Evolutionary conservation across 2,329 filamentous ascomycete genomes (phyloP).

Genomic region (Hortaea werneckii): DNA sequence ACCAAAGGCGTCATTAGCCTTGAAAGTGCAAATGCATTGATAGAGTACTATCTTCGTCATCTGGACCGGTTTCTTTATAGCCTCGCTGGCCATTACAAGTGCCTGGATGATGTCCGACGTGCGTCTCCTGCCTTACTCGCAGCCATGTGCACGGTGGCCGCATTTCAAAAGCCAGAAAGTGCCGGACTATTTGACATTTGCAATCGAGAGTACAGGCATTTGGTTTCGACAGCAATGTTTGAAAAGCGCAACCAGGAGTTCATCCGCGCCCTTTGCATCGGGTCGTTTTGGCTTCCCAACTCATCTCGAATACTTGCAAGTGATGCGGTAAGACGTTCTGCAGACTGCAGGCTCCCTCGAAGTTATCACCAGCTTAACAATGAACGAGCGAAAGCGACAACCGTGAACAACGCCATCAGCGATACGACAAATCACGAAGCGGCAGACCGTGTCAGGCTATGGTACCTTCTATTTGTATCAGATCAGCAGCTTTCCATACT

Average conservation of each 20-base stretch:
- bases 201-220: constrained; percentile 47
- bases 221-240: constrained; percentile 49
- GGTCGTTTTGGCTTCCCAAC: constrained; percentile 53
- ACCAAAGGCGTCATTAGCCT: constrained; percentile 38
- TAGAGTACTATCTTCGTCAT: constrained; percentile 32
- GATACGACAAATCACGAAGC: constrained; percentile 29
- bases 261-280: constrained; percentile 50
- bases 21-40: constrained; percentile 33
- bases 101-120: constrained; percentile 39
- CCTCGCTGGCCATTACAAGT: constrained; percentile 37
- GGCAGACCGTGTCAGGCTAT: constrained; percentile 46
- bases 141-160: constrained; percentile 47
- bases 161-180: constrained; percentile 47
- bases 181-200: constrained; percentile 44
- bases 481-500: constrained; percentile 56
- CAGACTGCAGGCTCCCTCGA: constrained; percentile 27
- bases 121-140: constrained; percentile 46
- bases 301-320: constrained; percentile 54
- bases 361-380: constrained; percentile 1
- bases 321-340: constrained; percentile 41
- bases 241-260: constrained; percentile 48
- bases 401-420: background rate
- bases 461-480: constrained; percentile 55
- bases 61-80: constrained; percentile 41
- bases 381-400: background rate